These are phyloP conservation scores for Hanseniaspora occidentalis DNA, from an alignment of 805 yeast genomes.

Conservation along the genomic window DNA sequence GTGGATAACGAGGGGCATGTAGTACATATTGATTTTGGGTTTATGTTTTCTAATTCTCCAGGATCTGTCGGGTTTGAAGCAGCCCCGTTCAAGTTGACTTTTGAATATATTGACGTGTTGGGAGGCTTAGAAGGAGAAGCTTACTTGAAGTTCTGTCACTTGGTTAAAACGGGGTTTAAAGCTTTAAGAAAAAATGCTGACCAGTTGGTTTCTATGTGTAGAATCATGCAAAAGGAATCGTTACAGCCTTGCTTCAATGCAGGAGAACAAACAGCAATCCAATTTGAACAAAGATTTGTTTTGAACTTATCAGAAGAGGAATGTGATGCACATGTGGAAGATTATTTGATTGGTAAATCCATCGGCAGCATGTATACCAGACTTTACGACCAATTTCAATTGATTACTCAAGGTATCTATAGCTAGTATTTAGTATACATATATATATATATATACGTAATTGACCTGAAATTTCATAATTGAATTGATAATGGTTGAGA, in stretches of 20 bases:
- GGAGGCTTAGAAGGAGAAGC: constrained; percentile 63
- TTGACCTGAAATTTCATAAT: too few relatives aligned
- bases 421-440: constrained; percentile 25
- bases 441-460: too few relatives aligned
- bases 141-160: constrained; percentile 45
- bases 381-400: constrained; percentile 88
- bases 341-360: constrained; percentile 62
- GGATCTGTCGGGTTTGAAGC: constrained; percentile 97
- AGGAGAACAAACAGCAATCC: constrained; percentile 72
- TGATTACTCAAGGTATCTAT: constrained; percentile 91
- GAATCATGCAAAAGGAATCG: constrained; percentile 88
- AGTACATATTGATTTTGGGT: constrained; percentile 92
- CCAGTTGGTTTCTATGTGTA: constrained; percentile 70
- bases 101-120: constrained; percentile 76
- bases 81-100: constrained; percentile 88
- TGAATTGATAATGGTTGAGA: too few relatives aligned
- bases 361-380: constrained; percentile 82
- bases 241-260: constrained; percentile 82
- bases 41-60: constrained; percentile 83
- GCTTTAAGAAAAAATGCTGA: constrained; percentile 63
- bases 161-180: constrained; percentile 63
- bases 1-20: constrained; percentile 91
- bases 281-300: constrained; percentile 72
- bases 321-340: constrained; percentile 68
- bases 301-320: constrained; percentile 61